These are phyloP conservation scores for Termitomyces sp. DNA, from an alignment of 768 basidiomycete genomes.

Conservation along the genomic window DNA sequence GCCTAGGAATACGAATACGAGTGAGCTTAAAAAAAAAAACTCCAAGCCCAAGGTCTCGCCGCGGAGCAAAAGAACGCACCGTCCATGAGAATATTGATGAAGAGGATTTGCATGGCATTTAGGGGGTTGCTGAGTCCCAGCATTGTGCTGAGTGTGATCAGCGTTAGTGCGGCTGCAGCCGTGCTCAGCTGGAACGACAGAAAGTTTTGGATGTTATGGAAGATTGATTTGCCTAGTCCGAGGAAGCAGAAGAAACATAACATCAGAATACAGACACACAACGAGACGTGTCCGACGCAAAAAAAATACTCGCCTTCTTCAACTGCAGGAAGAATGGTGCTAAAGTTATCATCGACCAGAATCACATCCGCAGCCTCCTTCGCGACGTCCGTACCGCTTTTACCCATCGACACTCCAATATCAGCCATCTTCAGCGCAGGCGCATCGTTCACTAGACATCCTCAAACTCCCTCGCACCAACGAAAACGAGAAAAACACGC, in stretches of 20 bases:
- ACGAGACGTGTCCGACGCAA: background rate
- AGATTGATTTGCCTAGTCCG: conserved; percentile 86
- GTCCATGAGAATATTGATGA: conserved; percentile 99
- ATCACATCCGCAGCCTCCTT: conserved; percentile 98
- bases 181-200: conserved; percentile 96
- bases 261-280: conserved; percentile 6
- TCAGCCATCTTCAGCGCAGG: conserved; percentile 98
- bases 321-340: conserved; percentile 88
- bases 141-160: conserved; percentile 92
- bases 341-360: conserved; percentile 96
- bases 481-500: conserved; percentile 19
- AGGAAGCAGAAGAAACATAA: conserved; percentile 4
- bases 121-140: conserved; percentile 88
- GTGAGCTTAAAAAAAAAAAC: conserved; percentile 6
- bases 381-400: conserved; percentile 97
- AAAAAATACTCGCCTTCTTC: conserved; percentile 76
- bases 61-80: conserved; percentile 41
- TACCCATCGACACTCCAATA: conserved; percentile 97
- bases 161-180: conserved; percentile 91
- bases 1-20: conserved; percentile 38
- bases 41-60: background rate
- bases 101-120: conserved; percentile 99
- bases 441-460: conserved; percentile 78
- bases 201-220: conserved; percentile 99
- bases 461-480: background rate